Evolutionary conservation across 768 basidiomycete genomes (phyloP), one percentile per base, ranked within the genome.

Genomic region (Agaricus subrufescens): DNA sequence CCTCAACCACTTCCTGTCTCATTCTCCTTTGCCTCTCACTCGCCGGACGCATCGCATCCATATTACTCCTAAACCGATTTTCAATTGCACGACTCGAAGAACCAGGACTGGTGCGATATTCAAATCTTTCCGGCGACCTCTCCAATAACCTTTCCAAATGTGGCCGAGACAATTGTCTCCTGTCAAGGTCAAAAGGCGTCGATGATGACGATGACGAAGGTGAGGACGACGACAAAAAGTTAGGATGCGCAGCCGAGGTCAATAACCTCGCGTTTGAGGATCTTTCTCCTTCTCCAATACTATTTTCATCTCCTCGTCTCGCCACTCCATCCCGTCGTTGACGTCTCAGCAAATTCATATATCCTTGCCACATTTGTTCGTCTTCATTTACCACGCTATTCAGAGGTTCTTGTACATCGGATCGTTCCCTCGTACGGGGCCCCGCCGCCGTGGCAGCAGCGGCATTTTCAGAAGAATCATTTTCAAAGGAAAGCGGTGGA

Each of bases 401-500:
- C 46, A 48, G 11, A 8, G 52, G 46, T 19, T 53, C 51, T 19
- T 53, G 50, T 3, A 52, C 56, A 46, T 57, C 49, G 9, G 27
- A 52, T 46, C 47, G 46, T 44, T 48, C 50, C 42, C 44, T 47
- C 6, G 54, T 9, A 23, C 50, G 46, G 6, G 29, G 5, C 10
- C 27, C 27, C 34, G 26, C 30, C 5, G 31, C 27, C 30, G 8
- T 23, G 14, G 15, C 27, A 11, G 29, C 31, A 40, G 9, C 25
- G 29, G 31, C 37, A 50, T 49, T 58, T 26, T 66, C 65, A 30
- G 71, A 71, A 59, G 75, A 53, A 27, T 66, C 56, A 6, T 64
- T 65, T 30, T 73, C 73, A 58, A 76, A 75, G 1, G 69, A 59
- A 12, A 76, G 63, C 0, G 75, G 77, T 5, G 75, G 75, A 31